A percentile compares a stretch with the other conserved stretches of the same genome.
Conservation (phyloP, 2,329 filamentous ascomycete species). For the Alternaria tenuissima region DNA sequence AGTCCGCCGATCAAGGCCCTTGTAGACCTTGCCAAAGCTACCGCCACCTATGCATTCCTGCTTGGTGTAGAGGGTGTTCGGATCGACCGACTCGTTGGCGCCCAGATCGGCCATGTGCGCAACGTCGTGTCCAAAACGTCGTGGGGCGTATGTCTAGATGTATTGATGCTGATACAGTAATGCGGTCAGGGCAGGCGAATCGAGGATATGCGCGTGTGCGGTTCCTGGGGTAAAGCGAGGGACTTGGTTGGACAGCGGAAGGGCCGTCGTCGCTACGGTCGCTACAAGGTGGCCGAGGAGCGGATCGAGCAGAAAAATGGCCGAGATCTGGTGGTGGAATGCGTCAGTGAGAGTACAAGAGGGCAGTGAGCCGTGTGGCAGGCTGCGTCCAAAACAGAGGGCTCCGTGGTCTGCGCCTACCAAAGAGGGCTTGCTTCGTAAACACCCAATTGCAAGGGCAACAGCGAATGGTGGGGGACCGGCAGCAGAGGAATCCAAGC, state of each 20-base stretch:
- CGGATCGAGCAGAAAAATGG: conserved; percentile 6
- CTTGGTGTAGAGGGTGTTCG: conserved; percentile 91
- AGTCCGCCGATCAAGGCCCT: conserved; percentile 93
- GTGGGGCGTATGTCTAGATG: background rate
- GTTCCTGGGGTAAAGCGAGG: conserved; percentile 7
- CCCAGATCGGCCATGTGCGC: conserved; percentile 30
- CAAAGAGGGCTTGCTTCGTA: conserved; percentile 24
- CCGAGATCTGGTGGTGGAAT: background rate
- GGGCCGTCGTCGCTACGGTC: conserved; percentile 12
- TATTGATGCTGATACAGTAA: background rate
- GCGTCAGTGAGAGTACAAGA: background rate
- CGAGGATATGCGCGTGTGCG: background rate
- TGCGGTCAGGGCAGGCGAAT: background rate
- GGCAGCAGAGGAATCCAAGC: background rate
- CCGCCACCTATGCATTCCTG: conserved; percentile 79
- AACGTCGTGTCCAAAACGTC: background rate
- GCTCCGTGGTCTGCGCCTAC: conserved; percentile 8
- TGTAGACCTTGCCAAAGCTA: conserved; percentile 98
- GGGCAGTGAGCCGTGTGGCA: background rate
- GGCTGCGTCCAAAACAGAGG: background rate
- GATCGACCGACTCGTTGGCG: conserved; percentile 71
- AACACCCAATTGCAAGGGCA: conserved; percentile 29
- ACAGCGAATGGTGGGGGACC: conserved; percentile 21
- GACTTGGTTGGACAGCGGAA: conserved; percentile 7
- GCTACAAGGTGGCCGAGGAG: conserved; percentile 8